Percentiles rank a stretch among this genome's conserved stretches.
phyloP scores from a whole-genome alignment of 73 alveolate genomes.

The Symbiodinium pilosum region DNA sequence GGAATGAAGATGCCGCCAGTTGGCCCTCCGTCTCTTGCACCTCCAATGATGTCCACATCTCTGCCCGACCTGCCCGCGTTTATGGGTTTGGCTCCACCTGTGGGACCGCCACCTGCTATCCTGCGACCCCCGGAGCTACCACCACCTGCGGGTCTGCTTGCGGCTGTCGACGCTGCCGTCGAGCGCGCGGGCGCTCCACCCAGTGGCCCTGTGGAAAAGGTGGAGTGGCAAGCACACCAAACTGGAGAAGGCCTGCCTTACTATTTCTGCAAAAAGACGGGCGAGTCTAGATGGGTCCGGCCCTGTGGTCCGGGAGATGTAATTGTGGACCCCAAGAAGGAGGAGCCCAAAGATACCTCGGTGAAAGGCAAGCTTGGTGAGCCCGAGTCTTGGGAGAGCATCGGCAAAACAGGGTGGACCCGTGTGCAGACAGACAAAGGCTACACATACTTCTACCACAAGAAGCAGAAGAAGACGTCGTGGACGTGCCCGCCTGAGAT shows the following conservation, averaged over 20 bases:
- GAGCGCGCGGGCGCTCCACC: slow-evolving; percentile 47
- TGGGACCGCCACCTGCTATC: slow-evolving; percentile 9
- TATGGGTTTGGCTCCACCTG: not conserved
- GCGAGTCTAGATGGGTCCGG: slow-evolving; percentile 84
- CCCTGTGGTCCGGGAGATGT: slow-evolving; percentile 57
- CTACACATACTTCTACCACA: slow-evolving; percentile 89
- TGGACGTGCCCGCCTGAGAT: slow-evolving; percentile 94
- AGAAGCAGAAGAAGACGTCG: slow-evolving; percentile 77
- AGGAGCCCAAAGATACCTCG: not conserved
- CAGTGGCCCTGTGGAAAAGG: not conserved
- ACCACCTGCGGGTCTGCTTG: slow-evolving; percentile 50
- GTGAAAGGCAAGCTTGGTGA: slow-evolving; percentile 71
- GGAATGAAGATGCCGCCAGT: slow-evolving; percentile 67
- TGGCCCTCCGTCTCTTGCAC: not conserved
- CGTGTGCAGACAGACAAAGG: slow-evolving; percentile 85
- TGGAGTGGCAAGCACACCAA: slow-evolving; percentile 89
- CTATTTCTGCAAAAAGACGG: slow-evolving; percentile 65
- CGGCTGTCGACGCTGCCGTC: slow-evolving; percentile 84
- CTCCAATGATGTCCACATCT: not conserved
- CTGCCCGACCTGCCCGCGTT: not conserved
- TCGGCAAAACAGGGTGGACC: slow-evolving; percentile 90
- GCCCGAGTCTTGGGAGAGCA: slow-evolving; percentile 89
- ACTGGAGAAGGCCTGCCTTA: slow-evolving; percentile 61
- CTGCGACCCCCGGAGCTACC: slow-evolving; percentile 13
- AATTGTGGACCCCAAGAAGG: slow-evolving; percentile 20